Evolutionary conservation across 495 filamentous ascomycete species (phyloP), one percentile per base, ranked within the genome.

Genomic region (Elaphomyces granulatus): DNA sequence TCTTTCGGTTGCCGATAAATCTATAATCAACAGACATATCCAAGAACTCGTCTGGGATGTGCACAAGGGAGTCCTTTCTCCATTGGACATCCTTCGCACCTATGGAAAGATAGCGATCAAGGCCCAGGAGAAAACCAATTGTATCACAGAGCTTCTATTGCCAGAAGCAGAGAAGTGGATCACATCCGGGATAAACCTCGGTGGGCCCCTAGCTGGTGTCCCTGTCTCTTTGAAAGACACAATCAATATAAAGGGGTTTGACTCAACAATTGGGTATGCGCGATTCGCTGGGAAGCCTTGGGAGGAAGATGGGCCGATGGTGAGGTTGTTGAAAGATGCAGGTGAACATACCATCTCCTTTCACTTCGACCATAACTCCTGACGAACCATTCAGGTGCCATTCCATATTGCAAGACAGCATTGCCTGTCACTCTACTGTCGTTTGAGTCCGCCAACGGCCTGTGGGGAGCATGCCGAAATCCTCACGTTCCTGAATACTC

Each of bases 351-450:
- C 21, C 7, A 7, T 32, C 4, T 31, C 4, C 19, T 20, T 31
- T 36, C 19, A n/a, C n/a, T 4, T 2, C 14, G 8, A 18, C 32
- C n/a, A 8, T 50, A 4, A 42, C 14, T 3, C 32, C 2, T 31
- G 8, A 17, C 19, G 20, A n/a, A n/a, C n/a, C 16, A 14, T 3
- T 17, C 31, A 72, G 81, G 83, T n/a, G 90, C 90, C 3, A 69
- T 98, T 0, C 90, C 90, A 1, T 94, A 94, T 56, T 85, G 87
- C 14, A 98, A 96, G 67, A 98, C 90, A 1, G 88, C 90, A 40
- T 51, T 90, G n/a, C 90, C 90, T 2, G 81, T 88, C 37, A 93
- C 88, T 0, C 72, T 98, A 6, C 68, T 96, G 37, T 86, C 80
- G 20, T 96, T 96, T 51, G 90, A 96, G 56, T 87, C 81, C 15